These are phyloP conservation scores for Physcia stellaris DNA, from an alignment of 495 filamentous ascomycete genomes.

Conservation along the genomic window DNA sequence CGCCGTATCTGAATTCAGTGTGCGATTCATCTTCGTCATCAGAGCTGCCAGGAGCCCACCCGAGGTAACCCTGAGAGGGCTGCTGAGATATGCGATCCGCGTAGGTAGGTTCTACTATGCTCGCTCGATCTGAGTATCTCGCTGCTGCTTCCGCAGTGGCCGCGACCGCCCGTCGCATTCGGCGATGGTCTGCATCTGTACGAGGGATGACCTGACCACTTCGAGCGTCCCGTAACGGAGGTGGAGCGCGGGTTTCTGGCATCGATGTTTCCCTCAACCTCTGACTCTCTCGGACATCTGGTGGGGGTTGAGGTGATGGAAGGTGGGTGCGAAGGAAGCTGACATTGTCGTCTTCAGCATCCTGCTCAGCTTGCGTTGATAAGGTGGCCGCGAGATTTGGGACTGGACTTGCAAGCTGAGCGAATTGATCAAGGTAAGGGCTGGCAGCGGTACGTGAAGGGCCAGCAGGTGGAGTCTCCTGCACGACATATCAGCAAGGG, in stretches of 20 bases:
- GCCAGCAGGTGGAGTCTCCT: not conserved
- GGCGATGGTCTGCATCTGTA: too few relatives aligned
- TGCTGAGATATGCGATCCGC: too few relatives aligned
- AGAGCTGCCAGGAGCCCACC: constrained; percentile 43
- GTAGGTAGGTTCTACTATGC: too few relatives aligned
- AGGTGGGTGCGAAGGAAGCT: constrained; percentile 37
- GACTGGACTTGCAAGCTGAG: constrained; percentile 30
- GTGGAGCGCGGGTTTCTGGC: too few relatives aligned
- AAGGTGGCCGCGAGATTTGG: constrained; percentile 33
- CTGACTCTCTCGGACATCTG: not conserved
- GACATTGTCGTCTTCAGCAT: constrained; percentile 45
- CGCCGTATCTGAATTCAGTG: not conserved
- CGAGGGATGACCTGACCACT: too few relatives aligned
- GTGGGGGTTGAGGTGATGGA: too few relatives aligned
- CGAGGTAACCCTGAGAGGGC: too few relatives aligned
- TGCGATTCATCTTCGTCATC: constrained; percentile 32
- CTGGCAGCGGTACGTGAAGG: constrained; percentile 13
- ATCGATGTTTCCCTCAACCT: too few relatives aligned
- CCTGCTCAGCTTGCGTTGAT: constrained; percentile 34
- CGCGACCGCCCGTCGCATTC: too few relatives aligned
- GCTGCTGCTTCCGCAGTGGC: too few relatives aligned
- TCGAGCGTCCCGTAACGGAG: too few relatives aligned
- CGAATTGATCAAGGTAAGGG: constrained; percentile 19
- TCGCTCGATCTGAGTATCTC: too few relatives aligned
- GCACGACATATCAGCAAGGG: constrained; percentile 1